Evolutionary conservation across 1,284 basidiomycete genomes (phyloP), one percentile per base, ranked within the genome.

Genomic region (Ustilago tritici): DNA sequence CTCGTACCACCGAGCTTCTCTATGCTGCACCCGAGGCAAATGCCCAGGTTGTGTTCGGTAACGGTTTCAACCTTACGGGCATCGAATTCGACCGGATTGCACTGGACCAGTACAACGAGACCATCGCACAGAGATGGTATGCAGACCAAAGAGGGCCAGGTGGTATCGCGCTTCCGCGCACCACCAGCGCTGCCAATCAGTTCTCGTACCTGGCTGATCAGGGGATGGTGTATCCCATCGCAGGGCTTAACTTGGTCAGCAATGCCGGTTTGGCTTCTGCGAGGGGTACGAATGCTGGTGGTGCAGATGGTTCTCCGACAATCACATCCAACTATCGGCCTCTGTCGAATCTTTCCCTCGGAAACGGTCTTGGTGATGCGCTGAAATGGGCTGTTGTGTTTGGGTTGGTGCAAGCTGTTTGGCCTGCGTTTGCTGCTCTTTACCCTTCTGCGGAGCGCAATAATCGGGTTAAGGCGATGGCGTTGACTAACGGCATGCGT

Each of bases 391-490:
- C 74, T 0, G 62, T 68, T 3, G 66, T 77, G 6, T 62, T 77
- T 31, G 75, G 75, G 0, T 49, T 77, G n/a, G 75, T 65, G 0
- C 77, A 92, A 90, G 89, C 91, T 17, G 90, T 92, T 0, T 93
- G 90, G 84, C 92, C 93, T 2, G 92, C 93, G 0, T 94, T 94
- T 85, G 93, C 91, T 71, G 89, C 91, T 10, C 84, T 94, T 14
- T 94, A 93, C 83, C 91, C 93, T 7, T 90, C 90, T 17, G 89
- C 88, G 74, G 92, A 92, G 82, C 89, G 90, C 34, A 88, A 89
- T 50, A 91, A 91, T 9, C 90, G 90, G 47, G 92, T 91, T 2
- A 92, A 91, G 86, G 92, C 91, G 6, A 93, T 92, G 91, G 91
- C 92, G 71, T 87, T 92, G 34, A 92, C 91, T 38, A 94, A 94